These are phyloP conservation scores for Fraxinus sp. DNA, from an alignment of 305 asterid genomes.

Conservation along the genomic window DNA sequence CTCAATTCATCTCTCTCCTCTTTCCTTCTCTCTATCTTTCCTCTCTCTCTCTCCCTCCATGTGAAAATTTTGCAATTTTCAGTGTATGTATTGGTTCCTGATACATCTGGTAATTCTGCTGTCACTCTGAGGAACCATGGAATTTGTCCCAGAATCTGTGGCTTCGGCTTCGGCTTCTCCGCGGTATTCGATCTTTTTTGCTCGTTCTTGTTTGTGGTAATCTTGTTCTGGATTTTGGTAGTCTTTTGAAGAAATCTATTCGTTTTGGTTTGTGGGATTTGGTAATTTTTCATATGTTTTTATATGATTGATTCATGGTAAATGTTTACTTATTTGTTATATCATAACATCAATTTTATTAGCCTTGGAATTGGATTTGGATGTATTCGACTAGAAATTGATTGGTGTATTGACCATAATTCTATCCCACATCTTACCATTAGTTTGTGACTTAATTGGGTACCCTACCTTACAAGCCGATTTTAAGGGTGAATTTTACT, in stretches of 20 bases:
- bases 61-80: slow-evolving; percentile 25
- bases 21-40: slow-evolving; percentile 17
- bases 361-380: background rate
- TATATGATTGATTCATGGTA: slow-evolving; percentile 8
- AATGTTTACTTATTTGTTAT: background rate
- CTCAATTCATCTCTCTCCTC: slow-evolving; percentile 15
- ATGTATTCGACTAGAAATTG: background rate
- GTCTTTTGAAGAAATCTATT: slow-evolving; percentile 6
- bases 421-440: background rate
- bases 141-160: slow-evolving; percentile 33
- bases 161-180: slow-evolving; percentile 9
- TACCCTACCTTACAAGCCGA: background rate
- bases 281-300: background rate
- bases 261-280: background rate
- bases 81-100: slow-evolving; percentile 14
- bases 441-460: background rate
- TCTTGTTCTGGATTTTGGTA: too few species aligned
- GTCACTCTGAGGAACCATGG: slow-evolving; percentile 63
- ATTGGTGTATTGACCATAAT: background rate
- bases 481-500: background rate
- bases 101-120: slow-evolving; percentile 22
- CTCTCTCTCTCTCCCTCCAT: slow-evolving; percentile 20
- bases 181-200: slow-evolving; percentile 23
- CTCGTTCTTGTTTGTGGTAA: too few species aligned
- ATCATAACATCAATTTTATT: background rate